A percentile compares a stretch with the other conserved stretches of the same genome.
These are phyloP conservation scores for Cephalotrichum gorgonifer DNA, from an alignment of 2,329 filamentous ascomycete species.

Conservation along the genomic window DNA sequence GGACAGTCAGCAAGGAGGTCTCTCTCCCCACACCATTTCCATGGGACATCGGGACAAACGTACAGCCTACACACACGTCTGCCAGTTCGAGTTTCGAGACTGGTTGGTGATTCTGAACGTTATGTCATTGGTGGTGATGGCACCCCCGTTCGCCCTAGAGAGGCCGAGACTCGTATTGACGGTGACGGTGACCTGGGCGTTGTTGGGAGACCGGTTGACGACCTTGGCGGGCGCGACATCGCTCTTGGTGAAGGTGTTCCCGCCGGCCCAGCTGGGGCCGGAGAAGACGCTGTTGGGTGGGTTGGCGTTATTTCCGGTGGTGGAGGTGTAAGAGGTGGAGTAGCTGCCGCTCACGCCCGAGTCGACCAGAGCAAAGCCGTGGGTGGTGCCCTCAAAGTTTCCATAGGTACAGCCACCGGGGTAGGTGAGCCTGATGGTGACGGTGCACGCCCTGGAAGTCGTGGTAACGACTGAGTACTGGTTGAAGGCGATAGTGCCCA, in stretches of 20 bases:
- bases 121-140: neutral
- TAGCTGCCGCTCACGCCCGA: neutral
- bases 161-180: neutral
- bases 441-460: neutral
- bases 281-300: neutral
- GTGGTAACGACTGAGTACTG: neutral
- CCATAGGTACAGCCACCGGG: slow-evolving; percentile 3
- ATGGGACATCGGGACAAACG: neutral
- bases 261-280: neutral
- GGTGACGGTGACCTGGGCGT: neutral
- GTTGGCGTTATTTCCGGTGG: slow-evolving; percentile 1
- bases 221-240: neutral
- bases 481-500: slow-evolving; percentile 4
- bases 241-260: neutral
- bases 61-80: slow-evolving; percentile 1
- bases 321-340: neutral
- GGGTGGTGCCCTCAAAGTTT: neutral
- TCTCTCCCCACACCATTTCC: neutral
- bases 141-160: neutral
- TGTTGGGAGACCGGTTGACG: slow-evolving; percentile 1
- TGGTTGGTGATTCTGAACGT: slow-evolving; percentile 3
- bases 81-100: slow-evolving; percentile 1
- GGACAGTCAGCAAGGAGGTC: neutral
- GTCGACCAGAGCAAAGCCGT: slow-evolving; percentile 4
- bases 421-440: slow-evolving; percentile 1